These are phyloP conservation scores for Malus sieversii DNA, from an alignment of 306 rosid genomes.

Conservation along the genomic window DNA sequence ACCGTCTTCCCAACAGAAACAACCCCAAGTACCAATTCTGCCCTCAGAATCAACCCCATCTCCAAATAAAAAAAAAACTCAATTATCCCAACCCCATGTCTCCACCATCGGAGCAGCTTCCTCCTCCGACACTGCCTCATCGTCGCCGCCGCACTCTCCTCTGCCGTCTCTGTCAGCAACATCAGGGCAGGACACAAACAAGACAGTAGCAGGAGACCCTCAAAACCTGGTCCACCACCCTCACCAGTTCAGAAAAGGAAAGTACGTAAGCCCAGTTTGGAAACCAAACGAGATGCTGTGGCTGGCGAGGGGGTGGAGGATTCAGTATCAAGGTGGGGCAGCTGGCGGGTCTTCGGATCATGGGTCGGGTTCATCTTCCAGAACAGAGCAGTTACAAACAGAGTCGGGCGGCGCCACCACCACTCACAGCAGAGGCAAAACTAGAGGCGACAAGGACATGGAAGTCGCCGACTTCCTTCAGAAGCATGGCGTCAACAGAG, in stretches of 20 bases:
- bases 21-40: constrained; percentile 32
- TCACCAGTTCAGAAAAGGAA: constrained; percentile 76
- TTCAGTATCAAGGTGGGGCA: constrained; percentile 50
- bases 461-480: constrained; percentile 82
- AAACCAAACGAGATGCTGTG: constrained; percentile 93
- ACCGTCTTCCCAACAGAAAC: constrained; percentile 46
- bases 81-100: neutral
- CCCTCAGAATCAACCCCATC: constrained; percentile 59
- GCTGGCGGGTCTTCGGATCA: neutral
- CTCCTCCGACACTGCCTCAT: constrained; percentile 71
- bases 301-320: constrained; percentile 84
- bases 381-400: constrained; percentile 21
- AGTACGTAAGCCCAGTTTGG: constrained; percentile 96
- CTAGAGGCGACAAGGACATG: constrained; percentile 84
- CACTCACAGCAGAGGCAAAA: constrained; percentile 42
- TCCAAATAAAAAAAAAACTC: constrained; percentile 26
- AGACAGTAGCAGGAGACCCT: constrained; percentile 33
- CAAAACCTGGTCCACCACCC: constrained; percentile 44
- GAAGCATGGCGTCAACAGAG: constrained; percentile 67
- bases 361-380: constrained; percentile 35
- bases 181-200: constrained; percentile 47
- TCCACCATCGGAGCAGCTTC: constrained; percentile 22
- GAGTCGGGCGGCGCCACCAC: constrained; percentile 17
- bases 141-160: constrained; percentile 68
- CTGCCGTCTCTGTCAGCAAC: constrained; percentile 33